Evolutionary conservation across 2,329 filamentous ascomycete genomes (phyloP).

Genomic region (Claviceps sp.): DNA sequence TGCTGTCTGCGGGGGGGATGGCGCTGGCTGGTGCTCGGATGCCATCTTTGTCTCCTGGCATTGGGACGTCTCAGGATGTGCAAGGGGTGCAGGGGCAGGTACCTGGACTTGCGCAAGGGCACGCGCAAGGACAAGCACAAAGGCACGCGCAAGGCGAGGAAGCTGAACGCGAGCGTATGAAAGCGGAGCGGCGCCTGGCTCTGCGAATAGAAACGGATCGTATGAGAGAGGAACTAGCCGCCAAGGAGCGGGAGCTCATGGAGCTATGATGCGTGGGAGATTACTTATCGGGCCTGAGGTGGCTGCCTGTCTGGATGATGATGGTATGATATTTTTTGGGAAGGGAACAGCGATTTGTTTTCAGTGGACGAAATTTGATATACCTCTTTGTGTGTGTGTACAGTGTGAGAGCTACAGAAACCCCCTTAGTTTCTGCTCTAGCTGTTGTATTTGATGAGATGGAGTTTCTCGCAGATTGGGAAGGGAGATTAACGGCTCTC

Average conservation of each 20-base stretch:
- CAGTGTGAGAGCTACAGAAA: no score
- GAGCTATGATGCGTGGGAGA: slow-evolving; percentile 16
- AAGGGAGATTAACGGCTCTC: no score
- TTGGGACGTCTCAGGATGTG: neutral
- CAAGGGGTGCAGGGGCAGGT: neutral
- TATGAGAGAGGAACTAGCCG: slow-evolving; percentile 59
- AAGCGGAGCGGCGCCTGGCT: slow-evolving; percentile 49
- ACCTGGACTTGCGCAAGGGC: no score
- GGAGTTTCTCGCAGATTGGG: no score
- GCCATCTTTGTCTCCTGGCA: slow-evolving; percentile 17
- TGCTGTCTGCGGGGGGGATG: slow-evolving; percentile 26
- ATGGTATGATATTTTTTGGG: no score
- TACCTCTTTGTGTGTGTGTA: no score
- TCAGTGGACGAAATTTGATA: no score
- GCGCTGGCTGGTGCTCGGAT: neutral
- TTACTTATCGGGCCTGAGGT: neutral
- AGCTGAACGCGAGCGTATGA: slow-evolving; percentile 35
- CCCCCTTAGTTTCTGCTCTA: no score
- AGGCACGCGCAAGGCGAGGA: slow-evolving; percentile 15
- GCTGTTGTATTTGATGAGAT: no score
- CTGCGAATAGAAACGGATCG: slow-evolving; percentile 61
- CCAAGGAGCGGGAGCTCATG: slow-evolving; percentile 58
- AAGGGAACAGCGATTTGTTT: no score
- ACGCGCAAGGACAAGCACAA: no score
- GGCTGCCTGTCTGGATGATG: neutral